A percentile compares a stretch with the other conserved stretches of the same genome.
Evolutionary conservation across 345 rosid genomes (phyloP).

Genomic region (Fremontodendron californicum): DNA sequence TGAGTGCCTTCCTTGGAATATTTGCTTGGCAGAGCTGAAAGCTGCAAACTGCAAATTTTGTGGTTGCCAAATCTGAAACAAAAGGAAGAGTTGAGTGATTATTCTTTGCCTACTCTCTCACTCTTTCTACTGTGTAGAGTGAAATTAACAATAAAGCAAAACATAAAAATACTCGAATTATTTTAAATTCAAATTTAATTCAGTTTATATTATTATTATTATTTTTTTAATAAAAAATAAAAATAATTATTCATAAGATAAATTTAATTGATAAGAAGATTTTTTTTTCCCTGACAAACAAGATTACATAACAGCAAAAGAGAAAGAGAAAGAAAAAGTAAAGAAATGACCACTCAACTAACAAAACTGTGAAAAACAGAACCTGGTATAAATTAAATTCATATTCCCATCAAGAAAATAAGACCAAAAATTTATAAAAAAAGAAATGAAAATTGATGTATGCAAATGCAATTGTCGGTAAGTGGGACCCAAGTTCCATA

Average conservation of each 20-base stretch:
- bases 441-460: background rate
- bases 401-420: background rate
- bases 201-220: background rate
- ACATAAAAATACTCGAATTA: background rate
- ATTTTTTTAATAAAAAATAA: no score
- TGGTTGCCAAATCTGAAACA: background rate
- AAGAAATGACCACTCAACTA: constrained; percentile 29
- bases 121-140: constrained; percentile 8
- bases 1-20: background rate
- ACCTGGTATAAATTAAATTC: background rate
- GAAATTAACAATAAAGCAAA: constrained; percentile 15
- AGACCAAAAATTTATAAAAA: no score
- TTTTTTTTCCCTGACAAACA: background rate
- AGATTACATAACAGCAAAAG: background rate
- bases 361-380: background rate
- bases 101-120: constrained; percentile 34
- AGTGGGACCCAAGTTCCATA: constrained; percentile 30
- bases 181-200: no score
- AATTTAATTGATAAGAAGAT: no score
- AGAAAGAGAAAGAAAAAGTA: background rate
- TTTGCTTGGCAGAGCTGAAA: constrained; percentile 11
- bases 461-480: constrained; percentile 4
- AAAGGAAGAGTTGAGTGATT: background rate
- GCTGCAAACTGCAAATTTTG: background rate
- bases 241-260: no score